A percentile compares a stretch with the other conserved stretches of the same genome.
phyloP scores from a whole-genome alignment of 257 asterid species.

The Ehretia macrophylla region DNA sequence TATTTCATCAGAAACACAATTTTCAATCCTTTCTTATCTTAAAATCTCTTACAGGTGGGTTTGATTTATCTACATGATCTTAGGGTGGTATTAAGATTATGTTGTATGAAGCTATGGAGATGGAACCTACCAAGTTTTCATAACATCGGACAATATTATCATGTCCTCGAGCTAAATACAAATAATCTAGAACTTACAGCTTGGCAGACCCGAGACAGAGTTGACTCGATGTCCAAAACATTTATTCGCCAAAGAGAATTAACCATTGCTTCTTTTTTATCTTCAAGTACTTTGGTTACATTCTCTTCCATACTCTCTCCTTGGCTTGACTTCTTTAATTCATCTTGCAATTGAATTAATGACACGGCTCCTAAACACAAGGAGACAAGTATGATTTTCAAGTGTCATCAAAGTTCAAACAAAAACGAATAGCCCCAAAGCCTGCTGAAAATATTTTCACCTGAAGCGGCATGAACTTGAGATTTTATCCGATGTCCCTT shows the following conservation, averaged over 20 bases:
- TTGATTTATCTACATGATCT: background rate
- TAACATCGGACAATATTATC: background rate
- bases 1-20: no score
- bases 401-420: background rate
- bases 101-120: no score
- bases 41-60: background rate
- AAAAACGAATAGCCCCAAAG: constrained; percentile 6
- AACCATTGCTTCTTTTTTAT: constrained; percentile 55
- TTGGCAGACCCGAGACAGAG: constrained; percentile 68
- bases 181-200: constrained; percentile 41
- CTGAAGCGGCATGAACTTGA: constrained; percentile 75
- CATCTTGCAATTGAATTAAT: constrained; percentile 61
- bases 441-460: constrained; percentile 28
- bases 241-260: constrained; percentile 79
- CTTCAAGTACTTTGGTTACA: constrained; percentile 42
- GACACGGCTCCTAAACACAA: constrained; percentile 53
- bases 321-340: constrained; percentile 51
- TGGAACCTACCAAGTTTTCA: background rate
- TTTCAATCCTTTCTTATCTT: no score
- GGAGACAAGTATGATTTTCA: background rate
- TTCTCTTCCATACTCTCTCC: constrained; percentile 52
- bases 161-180: background rate
- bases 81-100: background rate
- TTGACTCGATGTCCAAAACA: constrained; percentile 74
- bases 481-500: constrained; percentile 67